Conservation (phyloP, 2,329 filamentous ascomycete species). For the Phialophora expanda region DNA sequence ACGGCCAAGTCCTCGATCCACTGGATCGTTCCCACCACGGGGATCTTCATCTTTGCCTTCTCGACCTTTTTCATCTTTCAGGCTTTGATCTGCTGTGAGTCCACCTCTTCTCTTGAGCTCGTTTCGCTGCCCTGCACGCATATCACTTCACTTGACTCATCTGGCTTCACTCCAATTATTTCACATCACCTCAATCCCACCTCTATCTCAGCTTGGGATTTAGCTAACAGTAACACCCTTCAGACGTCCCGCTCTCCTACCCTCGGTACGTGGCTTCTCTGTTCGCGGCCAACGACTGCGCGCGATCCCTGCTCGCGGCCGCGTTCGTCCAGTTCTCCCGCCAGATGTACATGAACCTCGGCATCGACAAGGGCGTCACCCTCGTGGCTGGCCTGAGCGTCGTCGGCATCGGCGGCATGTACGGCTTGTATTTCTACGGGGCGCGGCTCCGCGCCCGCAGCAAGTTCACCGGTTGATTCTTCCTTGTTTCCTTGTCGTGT, state of each 20-base stretch:
- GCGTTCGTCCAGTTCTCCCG: constrained; percentile 46
- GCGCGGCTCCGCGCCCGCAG: constrained; percentile 26
- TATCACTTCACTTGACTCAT: too few species aligned
- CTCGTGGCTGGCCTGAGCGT: constrained; percentile 46
- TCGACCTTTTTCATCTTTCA: constrained; percentile 39
- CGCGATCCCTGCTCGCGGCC: constrained; percentile 42
- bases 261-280: constrained; percentile 39
- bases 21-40: constrained; percentile 49
- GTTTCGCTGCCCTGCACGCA: not conserved
- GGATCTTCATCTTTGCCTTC: constrained; percentile 35
- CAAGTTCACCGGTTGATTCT: constrained; percentile 30
- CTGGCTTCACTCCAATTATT: not conserved
- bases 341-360: constrained; percentile 45
- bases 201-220: not conserved
- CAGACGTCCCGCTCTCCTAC: constrained; percentile 36
- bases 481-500: not conserved
- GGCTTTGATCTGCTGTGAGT: constrained; percentile 36
- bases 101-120: too few species aligned
- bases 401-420: constrained; percentile 33
- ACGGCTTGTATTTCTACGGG: constrained; percentile 29
- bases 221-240: not conserved
- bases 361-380: constrained; percentile 42
- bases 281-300: constrained; percentile 42
- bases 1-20: constrained; percentile 55
- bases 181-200: too few species aligned